Conservation (phyloP, 208 protist species). For the Trypanosoma theileri region DNA sequence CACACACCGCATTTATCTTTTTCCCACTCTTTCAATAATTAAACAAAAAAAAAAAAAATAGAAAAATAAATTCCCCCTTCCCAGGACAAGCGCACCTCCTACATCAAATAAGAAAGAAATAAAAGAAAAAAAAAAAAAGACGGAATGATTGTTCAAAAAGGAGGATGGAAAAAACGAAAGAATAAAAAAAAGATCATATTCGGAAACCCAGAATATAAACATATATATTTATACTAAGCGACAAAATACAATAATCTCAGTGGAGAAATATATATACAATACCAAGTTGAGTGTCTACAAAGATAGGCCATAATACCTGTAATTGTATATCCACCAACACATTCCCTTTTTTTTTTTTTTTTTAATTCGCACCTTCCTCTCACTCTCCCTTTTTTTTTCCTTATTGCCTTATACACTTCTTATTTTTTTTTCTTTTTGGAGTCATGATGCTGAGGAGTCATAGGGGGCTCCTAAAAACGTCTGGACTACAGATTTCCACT, state of each 20-base stretch:
- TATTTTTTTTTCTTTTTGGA: slow-evolving; percentile 2
- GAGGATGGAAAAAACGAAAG: background rate
- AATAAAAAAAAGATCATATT: background rate
- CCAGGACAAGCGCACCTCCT: background rate
- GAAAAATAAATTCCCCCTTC: background rate
- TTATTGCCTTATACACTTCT: background rate
- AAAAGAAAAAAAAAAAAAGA: slow-evolving; percentile 11
- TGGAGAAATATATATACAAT: too few relatives aligned
- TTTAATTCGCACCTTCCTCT: background rate
- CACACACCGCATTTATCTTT: too few relatives aligned
- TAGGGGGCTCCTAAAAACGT: slow-evolving; percentile 67
- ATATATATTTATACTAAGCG: background rate
- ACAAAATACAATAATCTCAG: too few relatives aligned
- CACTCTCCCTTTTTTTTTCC: background rate
- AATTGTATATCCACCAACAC: too few relatives aligned
- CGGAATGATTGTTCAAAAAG: background rate
- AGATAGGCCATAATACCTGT: too few relatives aligned
- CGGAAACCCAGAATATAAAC: background rate
- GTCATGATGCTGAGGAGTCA: slow-evolving; percentile 21
- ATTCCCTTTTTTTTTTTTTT: too few relatives aligned
- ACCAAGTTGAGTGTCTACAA: too few relatives aligned
- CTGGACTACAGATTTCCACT: slow-evolving; percentile 50
- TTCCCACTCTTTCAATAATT: too few relatives aligned
- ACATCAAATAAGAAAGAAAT: background rate
- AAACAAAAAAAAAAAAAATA: background rate